Evolutionary conservation across 441 rosid species (phyloP), one percentile per base, ranked within the genome.

Genomic region (Populus tomentosa): DNA sequence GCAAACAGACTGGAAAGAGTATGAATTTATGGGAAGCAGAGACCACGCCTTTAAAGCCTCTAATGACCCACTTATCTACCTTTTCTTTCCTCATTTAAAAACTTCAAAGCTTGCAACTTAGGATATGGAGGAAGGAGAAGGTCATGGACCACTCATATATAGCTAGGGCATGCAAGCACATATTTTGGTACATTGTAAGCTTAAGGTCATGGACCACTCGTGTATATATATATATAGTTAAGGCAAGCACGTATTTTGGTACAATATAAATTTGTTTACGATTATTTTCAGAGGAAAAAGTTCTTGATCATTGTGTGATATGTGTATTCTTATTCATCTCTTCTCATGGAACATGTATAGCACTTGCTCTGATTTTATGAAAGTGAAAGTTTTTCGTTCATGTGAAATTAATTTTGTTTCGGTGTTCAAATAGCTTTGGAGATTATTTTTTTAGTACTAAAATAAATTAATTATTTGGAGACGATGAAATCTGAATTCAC

Each of bases 41-140:
- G 88, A 82, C 80, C 90, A 86, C 86, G 85, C 85, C 82, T 66
- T 38, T 73, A 77, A 80, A 77, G 81, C 33, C 69, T 26, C n/a
- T 6, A 70, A 78, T 59, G 79, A 71, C 82, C 81, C 84, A 75
- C 71, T 24, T 32, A 71, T 79, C 30, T 32, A 66, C 67, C 69
- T 38, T 77, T 46, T 35, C n/a, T 65, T 77, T 33, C 65, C 30
- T 14, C 72, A 71, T 71, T 80, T 71, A 76, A 76, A 56, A 35
- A 67, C 28, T 65, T 36, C 11, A 74, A 79, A 66, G 72, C 78
- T 70, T 73, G 50, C 76, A 59, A 40, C 73, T 79, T 77, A 30
- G 32, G 32, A 30, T 30, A 30, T 30, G 32, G 33, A 69, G 63
- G 75, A 6, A 24, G 66, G 40, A 42, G 33, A 59, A 62, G 40